These are phyloP conservation scores for Pythium phragmiticola DNA, from an alignment of 352 stramenopile genomes.

Conservation along the genomic window DNA sequence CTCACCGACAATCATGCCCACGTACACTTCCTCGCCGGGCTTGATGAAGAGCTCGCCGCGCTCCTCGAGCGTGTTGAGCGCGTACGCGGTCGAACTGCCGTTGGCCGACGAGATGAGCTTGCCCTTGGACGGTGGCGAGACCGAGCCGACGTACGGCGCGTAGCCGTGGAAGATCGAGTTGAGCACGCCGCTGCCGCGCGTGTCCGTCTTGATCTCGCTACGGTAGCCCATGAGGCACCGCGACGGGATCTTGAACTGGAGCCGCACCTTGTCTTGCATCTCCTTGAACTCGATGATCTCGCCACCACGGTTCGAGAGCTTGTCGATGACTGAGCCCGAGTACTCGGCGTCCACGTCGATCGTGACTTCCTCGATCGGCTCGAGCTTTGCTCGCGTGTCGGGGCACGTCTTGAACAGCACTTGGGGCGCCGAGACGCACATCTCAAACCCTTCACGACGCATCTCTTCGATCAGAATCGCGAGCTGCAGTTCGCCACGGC, in stretches of 20 bases:
- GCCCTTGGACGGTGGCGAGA: slow-evolving; percentile 75
- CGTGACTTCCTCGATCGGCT: slow-evolving; percentile 92
- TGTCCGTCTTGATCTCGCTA: slow-evolving; percentile 94
- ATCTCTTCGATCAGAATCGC: slow-evolving; percentile 99
- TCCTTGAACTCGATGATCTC: slow-evolving; percentile 93
- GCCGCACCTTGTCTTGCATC: slow-evolving; percentile 90
- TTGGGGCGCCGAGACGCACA: slow-evolving; percentile 96
- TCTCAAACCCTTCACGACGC: slow-evolving; percentile 97
- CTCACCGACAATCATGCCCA: slow-evolving; percentile 98
- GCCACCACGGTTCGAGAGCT: slow-evolving; percentile 92
- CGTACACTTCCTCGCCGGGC: slow-evolving; percentile 94
- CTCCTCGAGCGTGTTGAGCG: slow-evolving; percentile 91
- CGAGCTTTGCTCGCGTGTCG: slow-evolving; percentile 85
- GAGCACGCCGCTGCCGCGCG: slow-evolving; percentile 94
- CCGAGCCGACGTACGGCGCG: slow-evolving; percentile 71
- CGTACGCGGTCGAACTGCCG: slow-evolving; percentile 84
- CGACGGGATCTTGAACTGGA: slow-evolving; percentile 96
- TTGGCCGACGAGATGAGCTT: slow-evolving; percentile 82
- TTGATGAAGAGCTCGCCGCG: slow-evolving; percentile 96
- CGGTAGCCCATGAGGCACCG: slow-evolving; percentile 96
- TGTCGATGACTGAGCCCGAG: slow-evolving; percentile 96
- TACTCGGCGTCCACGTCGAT: slow-evolving; percentile 97
- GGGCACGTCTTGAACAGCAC: slow-evolving; percentile 91
- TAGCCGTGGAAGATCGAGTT: slow-evolving; percentile 98
- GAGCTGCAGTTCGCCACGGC: slow-evolving; percentile 96